phyloP scores from a whole-genome alignment of 768 basidiomycete genomes.

The Rubroboletus satanas region DNA sequence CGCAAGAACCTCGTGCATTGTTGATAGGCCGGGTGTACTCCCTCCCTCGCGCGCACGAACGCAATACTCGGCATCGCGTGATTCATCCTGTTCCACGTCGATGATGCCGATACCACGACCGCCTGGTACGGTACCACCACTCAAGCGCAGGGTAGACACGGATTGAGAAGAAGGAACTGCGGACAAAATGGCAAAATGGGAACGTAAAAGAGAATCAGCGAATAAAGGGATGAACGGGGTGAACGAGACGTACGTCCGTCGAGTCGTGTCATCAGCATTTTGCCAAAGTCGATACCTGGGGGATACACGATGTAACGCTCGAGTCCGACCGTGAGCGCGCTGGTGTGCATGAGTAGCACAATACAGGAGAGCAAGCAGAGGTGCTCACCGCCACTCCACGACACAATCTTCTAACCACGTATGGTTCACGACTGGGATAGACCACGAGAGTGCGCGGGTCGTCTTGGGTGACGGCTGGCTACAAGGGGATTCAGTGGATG shows the following conservation, averaged over 20 bases:
- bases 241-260: slow-evolving; percentile 12
- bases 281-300: slow-evolving; percentile 60
- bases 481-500: neutral
- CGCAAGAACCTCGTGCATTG: neutral
- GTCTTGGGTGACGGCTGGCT: slow-evolving; percentile 56
- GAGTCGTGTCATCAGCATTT: slow-evolving; percentile 29
- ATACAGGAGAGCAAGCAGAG: neutral
- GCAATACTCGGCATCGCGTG: slow-evolving; percentile 14
- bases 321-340: slow-evolving; percentile 53
- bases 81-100: slow-evolving; percentile 22
- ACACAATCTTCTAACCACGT: slow-evolving; percentile 92
- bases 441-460: slow-evolving; percentile 71
- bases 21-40: neutral
- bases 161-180: slow-evolving; percentile 9
- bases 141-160: neutral
- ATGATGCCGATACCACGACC: slow-evolving; percentile 27
- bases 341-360: slow-evolving; percentile 5
- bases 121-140: slow-evolving; percentile 29
- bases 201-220: neutral
- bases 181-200: no score
- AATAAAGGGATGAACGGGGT: neutral
- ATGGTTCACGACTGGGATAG: slow-evolving; percentile 84
- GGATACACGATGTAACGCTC: slow-evolving; percentile 72
- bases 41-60: neutral
- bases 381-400: slow-evolving; percentile 58